Evolutionary conservation across 345 rosid species (phyloP).

Genomic region (Hibiscus trionum): DNA sequence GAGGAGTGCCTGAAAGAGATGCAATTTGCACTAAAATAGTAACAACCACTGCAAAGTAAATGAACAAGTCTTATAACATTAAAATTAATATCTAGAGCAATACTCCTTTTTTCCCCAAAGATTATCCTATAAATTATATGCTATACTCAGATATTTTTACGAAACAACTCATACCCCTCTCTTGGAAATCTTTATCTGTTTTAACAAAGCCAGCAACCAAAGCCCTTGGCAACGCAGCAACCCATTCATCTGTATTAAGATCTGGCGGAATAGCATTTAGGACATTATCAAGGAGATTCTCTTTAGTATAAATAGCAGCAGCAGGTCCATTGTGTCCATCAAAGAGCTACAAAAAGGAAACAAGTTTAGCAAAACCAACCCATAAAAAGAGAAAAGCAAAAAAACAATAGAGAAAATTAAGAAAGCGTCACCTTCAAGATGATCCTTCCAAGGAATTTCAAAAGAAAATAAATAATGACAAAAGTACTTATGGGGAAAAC

Average conservation of each 20-base stretch:
- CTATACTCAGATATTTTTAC: neutral
- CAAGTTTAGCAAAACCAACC: constrained; percentile 6
- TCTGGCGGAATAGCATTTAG: constrained; percentile 78
- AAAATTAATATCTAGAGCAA: neutral
- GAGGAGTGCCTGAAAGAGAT: neutral
- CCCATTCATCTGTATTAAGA: constrained; percentile 91
- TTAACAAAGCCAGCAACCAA: constrained; percentile 97
- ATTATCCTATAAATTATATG: neutral
- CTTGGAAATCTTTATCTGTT: constrained; percentile 95
- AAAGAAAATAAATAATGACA: neutral
- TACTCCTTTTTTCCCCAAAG: neutral
- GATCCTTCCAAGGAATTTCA: neutral
- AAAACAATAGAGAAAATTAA: neutral
- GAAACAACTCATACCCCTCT: constrained; percentile 38
- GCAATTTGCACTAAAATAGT: neutral
- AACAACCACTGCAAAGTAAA: neutral
- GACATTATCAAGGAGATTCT: constrained; percentile 76
- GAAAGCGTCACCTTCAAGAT: neutral
- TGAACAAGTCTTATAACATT: neutral
- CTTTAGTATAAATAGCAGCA: constrained; percentile 93
- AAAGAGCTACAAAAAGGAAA: constrained; percentile 59
- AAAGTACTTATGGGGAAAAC: neutral
- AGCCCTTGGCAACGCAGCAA: constrained; percentile 90
- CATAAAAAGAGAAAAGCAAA: neutral
- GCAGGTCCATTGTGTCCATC: constrained; percentile 98